Conservation (phyloP, 225 moss, liverwort and hornwort genomes). For the Marchantia paleacea region DNA sequence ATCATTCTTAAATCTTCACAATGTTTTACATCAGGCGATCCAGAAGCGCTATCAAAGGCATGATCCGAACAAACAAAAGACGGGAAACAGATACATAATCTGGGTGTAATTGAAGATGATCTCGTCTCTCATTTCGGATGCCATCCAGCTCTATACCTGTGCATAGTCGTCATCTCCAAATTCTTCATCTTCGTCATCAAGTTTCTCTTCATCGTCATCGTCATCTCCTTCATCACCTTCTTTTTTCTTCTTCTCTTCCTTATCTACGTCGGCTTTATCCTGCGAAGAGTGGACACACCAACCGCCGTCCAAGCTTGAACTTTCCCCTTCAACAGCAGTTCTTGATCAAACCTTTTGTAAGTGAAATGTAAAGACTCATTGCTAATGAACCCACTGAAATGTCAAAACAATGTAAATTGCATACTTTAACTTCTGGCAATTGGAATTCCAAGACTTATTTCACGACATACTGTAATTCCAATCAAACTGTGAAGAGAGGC, state of each 20-base stretch:
- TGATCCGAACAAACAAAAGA: neutral
- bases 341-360: no score
- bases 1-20: no score
- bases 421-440: no score
- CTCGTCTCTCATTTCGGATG: no score
- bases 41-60: neutral
- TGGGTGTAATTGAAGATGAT: no score
- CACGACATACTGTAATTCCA: neutral
- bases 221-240: constrained; percentile 48
- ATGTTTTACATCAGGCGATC: neutral
- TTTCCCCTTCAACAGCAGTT: neutral
- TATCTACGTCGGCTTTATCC: constrained; percentile 42
- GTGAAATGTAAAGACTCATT: no score
- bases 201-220: constrained; percentile 43
- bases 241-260: constrained; percentile 48
- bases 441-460: neutral
- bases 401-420: no score
- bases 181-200: constrained; percentile 55
- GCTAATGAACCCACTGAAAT: no score
- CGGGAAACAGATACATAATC: neutral
- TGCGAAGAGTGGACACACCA: constrained; percentile 1
- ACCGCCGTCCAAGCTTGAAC: neutral
- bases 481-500: neutral
- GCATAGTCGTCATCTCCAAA: constrained; percentile 55
- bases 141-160: constrained; percentile 27